Base-by-base conservation (phyloP, 495 filamentous ascomycete genomes). In the Aspergillus leporis region DNA sequence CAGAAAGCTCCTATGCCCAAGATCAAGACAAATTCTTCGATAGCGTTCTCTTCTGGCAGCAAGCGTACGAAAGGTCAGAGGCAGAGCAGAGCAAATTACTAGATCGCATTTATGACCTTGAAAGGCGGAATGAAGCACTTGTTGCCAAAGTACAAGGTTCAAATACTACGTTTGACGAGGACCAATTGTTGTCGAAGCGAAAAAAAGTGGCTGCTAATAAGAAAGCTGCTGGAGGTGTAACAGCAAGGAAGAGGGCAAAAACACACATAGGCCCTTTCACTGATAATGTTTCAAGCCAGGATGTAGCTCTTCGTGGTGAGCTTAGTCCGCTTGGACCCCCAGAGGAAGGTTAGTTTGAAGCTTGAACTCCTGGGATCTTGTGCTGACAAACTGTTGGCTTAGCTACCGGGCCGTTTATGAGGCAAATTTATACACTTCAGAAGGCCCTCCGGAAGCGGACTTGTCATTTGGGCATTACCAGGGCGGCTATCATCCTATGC, bases 21-120 rank as follows among this genome's bases (percentile, higher is more conserved):
- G 67, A 72, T 23, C 71, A 13, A 21, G 43, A 47, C 7, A 47
- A 71, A 43, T 76, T 73, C 62, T 71, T 82, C 50, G 80, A 84
- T 61, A 79, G 77, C 47, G 66, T 73, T 16, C 61, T 69, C 13
- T 81, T 81, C 70, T 84, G 81, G 81, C 75, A 78, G 58, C 65
- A 71, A 36, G 78, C 79, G n/a, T 81, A 76, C 49, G 66, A 72
- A 45, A 70, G 69, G 32, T 75, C 79, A 12, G 72, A 80, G 60
- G 67, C 64, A 14, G 78, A 78, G 45, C 78, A 81, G 50, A 75
- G 63, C 45, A 75, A 68, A 48, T 62, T 84, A 2, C 67, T 71
- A 30, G 73, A 81, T 46, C 73, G 66, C 4, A 61, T 81, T 3
- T 74, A 69, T 51, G 74, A 75, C 43, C 61, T 81, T 16, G 70